Conservation (phyloP, 495 filamentous ascomycete genomes). For the Stereocaulon alpinum region DNA sequence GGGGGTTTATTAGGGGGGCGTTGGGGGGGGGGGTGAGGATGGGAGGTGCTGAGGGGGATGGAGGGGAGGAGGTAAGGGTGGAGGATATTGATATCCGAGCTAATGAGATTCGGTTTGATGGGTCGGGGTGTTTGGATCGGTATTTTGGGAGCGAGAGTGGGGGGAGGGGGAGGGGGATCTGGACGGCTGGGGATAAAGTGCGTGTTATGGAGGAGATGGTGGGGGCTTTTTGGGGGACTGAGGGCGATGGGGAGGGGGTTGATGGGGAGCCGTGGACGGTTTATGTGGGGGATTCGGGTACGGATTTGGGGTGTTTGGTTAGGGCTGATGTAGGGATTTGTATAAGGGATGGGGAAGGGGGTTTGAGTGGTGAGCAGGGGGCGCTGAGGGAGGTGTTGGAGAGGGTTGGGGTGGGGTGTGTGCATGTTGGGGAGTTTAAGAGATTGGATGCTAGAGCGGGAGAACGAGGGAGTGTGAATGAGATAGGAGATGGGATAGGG, state of each 20-base stretch:
- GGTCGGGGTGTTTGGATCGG: neutral
- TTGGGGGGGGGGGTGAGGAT: neutral
- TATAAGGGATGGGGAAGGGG: neutral
- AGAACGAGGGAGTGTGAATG: neutral
- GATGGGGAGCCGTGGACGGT: neutral
- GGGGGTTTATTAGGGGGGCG: neutral
- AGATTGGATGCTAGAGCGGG: neutral
- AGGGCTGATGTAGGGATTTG: neutral
- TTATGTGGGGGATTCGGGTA: neutral
- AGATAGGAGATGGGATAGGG: neutral
- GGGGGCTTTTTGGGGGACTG: no score
- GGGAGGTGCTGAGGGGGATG: neutral
- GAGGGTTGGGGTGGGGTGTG: neutral
- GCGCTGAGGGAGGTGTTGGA: neutral
- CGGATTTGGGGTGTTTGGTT: neutral
- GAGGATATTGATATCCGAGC: neutral
- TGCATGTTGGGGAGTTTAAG: neutral
- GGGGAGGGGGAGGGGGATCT: neutral
- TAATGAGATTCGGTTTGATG: neutral
- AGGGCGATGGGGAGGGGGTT: no score
- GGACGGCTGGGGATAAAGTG: neutral
- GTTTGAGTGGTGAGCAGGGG: no score
- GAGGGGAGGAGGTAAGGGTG: neutral
- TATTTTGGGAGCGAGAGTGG: neutral
- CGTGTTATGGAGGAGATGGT: neutral